Evolutionary conservation across 2,329 filamentous ascomycete genomes (phyloP), one percentile per base, ranked within the genome.

Genomic region (Neoscytalidium dimidiatum): DNA sequence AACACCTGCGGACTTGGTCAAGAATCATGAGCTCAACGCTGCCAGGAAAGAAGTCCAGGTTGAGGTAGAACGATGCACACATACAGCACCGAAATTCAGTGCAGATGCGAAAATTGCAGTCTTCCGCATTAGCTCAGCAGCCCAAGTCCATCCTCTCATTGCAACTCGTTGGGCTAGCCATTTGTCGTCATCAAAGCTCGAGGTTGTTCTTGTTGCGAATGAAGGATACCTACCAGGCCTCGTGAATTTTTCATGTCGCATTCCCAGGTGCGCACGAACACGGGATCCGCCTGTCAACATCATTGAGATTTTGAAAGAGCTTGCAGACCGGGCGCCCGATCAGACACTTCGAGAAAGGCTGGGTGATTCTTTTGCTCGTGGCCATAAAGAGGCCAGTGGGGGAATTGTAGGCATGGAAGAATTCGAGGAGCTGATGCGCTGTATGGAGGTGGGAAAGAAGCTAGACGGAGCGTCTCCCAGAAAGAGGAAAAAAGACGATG

Each of bases 241-340:
- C 73, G 87, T 91, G 26, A 88, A 90, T 70, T 91, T 91, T 75
- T 88, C 86, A 1, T 90, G 88, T 67, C 83, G 88, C 1, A 77
- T 90, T 6, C 82, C 88, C 0, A 79, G 83, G 52, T 84, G 82
- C 65, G 88, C 87, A 1, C 77, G 83, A 66, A 79, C 75, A 17
- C 77, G 80, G 29, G 82, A 86, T 17, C 81, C 83, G 3, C 84
- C 85, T 1, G 85, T 90, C 9, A 85, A 90, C 66, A 89, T 90
- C 62, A 90, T 90, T 61, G 80, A 85, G 69, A 82, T 81, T 1
- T 70, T 90, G 28, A 81, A 82, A 69, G 79, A 73, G 1, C 82
- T 86, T 48, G 88, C 85, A 5, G 69, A 66, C n/a, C 67, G 67
- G 4, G 61, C 75, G n/a, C 61, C 56, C 3, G 73, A 71, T 13